These are phyloP conservation scores for Boechera divaricarpa DNA, from an alignment of 345 rosid species.

Conservation along the genomic window DNA sequence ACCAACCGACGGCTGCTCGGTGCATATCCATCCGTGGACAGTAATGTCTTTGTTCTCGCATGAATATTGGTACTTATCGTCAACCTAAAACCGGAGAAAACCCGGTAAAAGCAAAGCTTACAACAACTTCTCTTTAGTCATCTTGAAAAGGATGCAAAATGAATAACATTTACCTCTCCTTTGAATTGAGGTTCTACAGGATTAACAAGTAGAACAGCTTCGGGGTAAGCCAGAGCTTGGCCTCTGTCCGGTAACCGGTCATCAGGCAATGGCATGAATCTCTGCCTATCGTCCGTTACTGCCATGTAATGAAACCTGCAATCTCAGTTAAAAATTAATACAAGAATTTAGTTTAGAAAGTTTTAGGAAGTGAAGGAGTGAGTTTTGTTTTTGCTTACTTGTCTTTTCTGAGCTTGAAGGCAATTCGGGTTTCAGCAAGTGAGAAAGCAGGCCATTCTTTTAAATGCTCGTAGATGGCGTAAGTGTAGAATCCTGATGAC, in stretches of 20 bases:
- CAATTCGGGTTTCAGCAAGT: slow-evolving; percentile 73
- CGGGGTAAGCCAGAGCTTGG: slow-evolving; percentile 76
- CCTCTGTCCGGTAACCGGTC: slow-evolving; percentile 70
- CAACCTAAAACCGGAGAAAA: slow-evolving; percentile 57
- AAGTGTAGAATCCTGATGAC: slow-evolving; percentile 82
- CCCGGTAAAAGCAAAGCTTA: background rate
- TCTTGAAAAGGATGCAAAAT: background rate
- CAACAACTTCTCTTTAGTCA: background rate
- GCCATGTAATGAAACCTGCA: slow-evolving; percentile 89
- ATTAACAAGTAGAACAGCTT: slow-evolving; percentile 77
- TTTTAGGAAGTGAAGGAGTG: background rate
- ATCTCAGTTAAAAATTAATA: background rate
- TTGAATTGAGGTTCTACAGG: slow-evolving; percentile 68
- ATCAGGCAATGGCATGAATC: slow-evolving; percentile 91
- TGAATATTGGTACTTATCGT: slow-evolving; percentile 90
- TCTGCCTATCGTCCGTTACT: slow-evolving; percentile 83
- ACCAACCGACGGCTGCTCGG: slow-evolving; percentile 63
- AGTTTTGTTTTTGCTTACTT: slow-evolving; percentile 48
- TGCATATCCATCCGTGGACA: slow-evolving; percentile 90
- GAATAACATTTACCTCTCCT: slow-evolving; percentile 58
- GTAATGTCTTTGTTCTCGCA: slow-evolving; percentile 69
- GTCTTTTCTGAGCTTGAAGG: slow-evolving; percentile 86
- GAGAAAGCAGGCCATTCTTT: slow-evolving; percentile 85
- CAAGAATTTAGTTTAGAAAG: background rate
- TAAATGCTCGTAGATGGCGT: slow-evolving; percentile 79